Evolutionary conservation across 306 rosid genomes (phyloP), one percentile per base, ranked within the genome.

Genomic region (Ceratonia siliqua): DNA sequence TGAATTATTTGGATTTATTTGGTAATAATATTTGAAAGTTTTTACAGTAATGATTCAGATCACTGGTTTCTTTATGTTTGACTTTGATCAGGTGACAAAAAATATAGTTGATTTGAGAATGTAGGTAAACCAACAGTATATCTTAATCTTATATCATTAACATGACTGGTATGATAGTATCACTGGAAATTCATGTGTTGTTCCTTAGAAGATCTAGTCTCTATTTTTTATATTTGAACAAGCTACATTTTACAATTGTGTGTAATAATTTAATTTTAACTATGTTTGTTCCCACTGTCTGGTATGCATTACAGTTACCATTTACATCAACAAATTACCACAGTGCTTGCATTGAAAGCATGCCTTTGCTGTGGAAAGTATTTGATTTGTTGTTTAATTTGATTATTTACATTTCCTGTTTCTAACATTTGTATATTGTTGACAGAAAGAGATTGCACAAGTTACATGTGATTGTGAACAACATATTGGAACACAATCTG

Each of bases 401-500:
- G 18, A 27, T 6, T 12, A 14, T 56, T 56, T 14, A 10, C 4
- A 36, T 54, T 78, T 46, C 39, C 35, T 12, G 62, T 12, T 61
- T 74, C 24, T 72, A 18, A 82, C 68, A 28, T 76, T 32, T 20
- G 22, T 77, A 10, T 28, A 13, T 75, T 70, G 64, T 55, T 74
- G 53, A 79, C 89, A 91, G 96, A 88, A 85, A 88, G 89, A 85
- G 41, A 52, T 91, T 62, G 96, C 94, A 42, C 84, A 87, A 77
- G 83, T 89, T 54, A 87, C 92, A 2, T 91, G 97, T 14, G 89
- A 85, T 7, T 89, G 97, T 79, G 97, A 89, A 73, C 76, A 87
- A 36, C 89, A 87, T 62, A 87, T 91, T 42, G 94, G 97, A 35
- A 91, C 92, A 27, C 93, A 85, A 68, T 87, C 94, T 38, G 91